Base-by-base conservation (phyloP, 345 rosid species). In the Corchorus capsularis region DNA sequence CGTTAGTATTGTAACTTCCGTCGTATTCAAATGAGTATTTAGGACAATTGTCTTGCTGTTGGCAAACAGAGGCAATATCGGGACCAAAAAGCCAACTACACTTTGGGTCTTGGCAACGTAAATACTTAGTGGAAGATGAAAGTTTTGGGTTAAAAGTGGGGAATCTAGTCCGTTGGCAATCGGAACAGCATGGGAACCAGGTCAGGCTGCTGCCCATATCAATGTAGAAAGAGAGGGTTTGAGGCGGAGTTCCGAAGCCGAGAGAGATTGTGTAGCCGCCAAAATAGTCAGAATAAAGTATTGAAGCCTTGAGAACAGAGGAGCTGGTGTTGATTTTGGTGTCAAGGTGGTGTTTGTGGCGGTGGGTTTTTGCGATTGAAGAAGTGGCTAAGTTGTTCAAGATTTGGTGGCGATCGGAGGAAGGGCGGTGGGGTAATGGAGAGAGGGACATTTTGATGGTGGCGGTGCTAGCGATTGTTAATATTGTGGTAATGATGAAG, bases 181-280 rank as follows among this genome's bases (percentile, higher is more conserved):
- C 80, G 5, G 93, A 84, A 46, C 95, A 90, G 78, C 98, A 94
- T 47, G 97, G 98, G 65, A 91, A 88, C 98, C 98, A 91, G 45
- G 89, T 89, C 32, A 94, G 94, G 63, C 91, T 86, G 60, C 94
- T 89, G 37, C 97, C 98, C 0, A 97, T 89, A 77, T 94, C 98
- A 84, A 92, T 81, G 39, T 89, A 39, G 78, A 91, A 83, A 8
- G 81, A 78, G 70, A 79, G 68, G 15, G 82, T 78, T 77, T 92
- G 97, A 5, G 96, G 87, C 17, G 97, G 97, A 3, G 93, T 90
- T 3, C 98, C 98, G 78, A 92, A 92, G 87, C 83, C 83, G 75
- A 94, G 93, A 5, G 90, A 86, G 16, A 94, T 76, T 3, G 94
- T 85, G 87, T 92, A 92, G 22, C 85, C 97, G n/a, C 97, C 98